These are phyloP conservation scores for Sphagnum magellanicum DNA, from an alignment of 228 moss, liverwort and hornwort genomes.

Conservation along the genomic window DNA sequence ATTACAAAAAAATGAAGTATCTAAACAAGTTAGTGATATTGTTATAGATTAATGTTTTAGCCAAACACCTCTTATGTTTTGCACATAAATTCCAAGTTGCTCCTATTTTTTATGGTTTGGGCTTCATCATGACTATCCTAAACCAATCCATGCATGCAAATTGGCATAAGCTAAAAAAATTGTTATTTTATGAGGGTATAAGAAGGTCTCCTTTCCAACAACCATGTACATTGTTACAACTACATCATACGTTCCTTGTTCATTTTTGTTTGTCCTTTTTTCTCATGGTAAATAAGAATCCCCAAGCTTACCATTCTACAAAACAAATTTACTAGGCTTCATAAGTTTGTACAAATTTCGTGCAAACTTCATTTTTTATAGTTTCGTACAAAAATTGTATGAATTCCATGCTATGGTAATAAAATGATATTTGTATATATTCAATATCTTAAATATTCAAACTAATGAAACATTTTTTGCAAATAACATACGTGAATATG, in stretches of 20 bases:
- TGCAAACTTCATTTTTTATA: too few species aligned
- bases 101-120: slow-evolving; percentile 49
- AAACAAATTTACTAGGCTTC: too few species aligned
- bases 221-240: slow-evolving; percentile 52
- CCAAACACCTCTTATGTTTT: slow-evolving; percentile 50
- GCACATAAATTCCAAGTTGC: slow-evolving; percentile 47
- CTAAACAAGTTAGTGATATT: slow-evolving; percentile 42
- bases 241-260: slow-evolving; percentile 40
- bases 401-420: too few species aligned
- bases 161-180: slow-evolving; percentile 21
- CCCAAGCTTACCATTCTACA: neutral
- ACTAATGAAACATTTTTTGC: too few species aligned
- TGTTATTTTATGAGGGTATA: slow-evolving; percentile 30
- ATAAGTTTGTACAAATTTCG: too few species aligned
- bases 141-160: slow-evolving; percentile 47
- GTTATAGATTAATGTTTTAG: slow-evolving; percentile 48
- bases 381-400: too few species aligned
- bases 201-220: slow-evolving; percentile 44
- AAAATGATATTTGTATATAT: too few species aligned
- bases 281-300: slow-evolving; percentile 41
- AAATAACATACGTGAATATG: too few species aligned
- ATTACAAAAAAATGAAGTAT: slow-evolving; percentile 45
- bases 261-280: slow-evolving; percentile 33
- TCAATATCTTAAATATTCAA: too few species aligned
- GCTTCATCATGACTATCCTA: slow-evolving; percentile 50